A percentile compares a stretch with the other conserved stretches of the same genome.
Evolutionary conservation across 116 monocot species (phyloP).

Genomic region (Posidonia oceanica): DNA sequence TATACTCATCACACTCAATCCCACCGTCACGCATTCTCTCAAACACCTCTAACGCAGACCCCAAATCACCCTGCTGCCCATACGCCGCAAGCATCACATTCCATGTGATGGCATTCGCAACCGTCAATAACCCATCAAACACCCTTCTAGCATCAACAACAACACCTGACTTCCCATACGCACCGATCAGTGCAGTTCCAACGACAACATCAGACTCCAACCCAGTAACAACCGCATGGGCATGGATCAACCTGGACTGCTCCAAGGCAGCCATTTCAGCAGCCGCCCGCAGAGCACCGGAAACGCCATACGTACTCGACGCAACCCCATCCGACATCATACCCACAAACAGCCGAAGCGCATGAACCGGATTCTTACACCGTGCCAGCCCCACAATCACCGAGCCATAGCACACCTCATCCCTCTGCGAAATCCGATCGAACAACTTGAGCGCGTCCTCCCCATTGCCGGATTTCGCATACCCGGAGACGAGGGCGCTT

Average conservation of each 20-base stretch:
- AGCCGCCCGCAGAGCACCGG: slow-evolving; percentile 35
- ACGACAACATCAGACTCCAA: slow-evolving; percentile 25
- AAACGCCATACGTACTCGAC: slow-evolving; percentile 40
- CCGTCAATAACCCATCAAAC: slow-evolving; percentile 19
- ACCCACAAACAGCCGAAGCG: slow-evolving; percentile 24
- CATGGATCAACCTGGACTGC: slow-evolving; percentile 33
- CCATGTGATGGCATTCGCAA: slow-evolving; percentile 28
- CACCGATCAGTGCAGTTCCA: slow-evolving; percentile 39
- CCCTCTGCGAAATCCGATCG: slow-evolving; percentile 36
- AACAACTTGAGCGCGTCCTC: slow-evolving; percentile 35
- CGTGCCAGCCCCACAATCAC: slow-evolving; percentile 37
- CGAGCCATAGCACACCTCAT: slow-evolving; percentile 50
- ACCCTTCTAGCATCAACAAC: slow-evolving; percentile 22
- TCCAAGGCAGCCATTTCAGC: slow-evolving; percentile 38
- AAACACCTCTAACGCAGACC: slow-evolving; percentile 14
- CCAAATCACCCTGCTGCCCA: slow-evolving; percentile 47
- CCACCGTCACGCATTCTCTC: slow-evolving; percentile 20
- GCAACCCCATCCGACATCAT: slow-evolving; percentile 19
- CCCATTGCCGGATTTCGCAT: slow-evolving; percentile 18
- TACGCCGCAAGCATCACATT: slow-evolving; percentile 42
- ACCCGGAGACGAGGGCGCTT: slow-evolving; percentile 31
- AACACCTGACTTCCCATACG: slow-evolving; percentile 50
- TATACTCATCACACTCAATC: slow-evolving; percentile 23
- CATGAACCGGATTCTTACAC: slow-evolving; percentile 17
- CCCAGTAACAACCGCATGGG: slow-evolving; percentile 26